Percentiles rank a stretch among this genome's conserved stretches.
Conservation (phyloP, 352 stramenopile genomes). For the Globisporangium spinosum region DNA sequence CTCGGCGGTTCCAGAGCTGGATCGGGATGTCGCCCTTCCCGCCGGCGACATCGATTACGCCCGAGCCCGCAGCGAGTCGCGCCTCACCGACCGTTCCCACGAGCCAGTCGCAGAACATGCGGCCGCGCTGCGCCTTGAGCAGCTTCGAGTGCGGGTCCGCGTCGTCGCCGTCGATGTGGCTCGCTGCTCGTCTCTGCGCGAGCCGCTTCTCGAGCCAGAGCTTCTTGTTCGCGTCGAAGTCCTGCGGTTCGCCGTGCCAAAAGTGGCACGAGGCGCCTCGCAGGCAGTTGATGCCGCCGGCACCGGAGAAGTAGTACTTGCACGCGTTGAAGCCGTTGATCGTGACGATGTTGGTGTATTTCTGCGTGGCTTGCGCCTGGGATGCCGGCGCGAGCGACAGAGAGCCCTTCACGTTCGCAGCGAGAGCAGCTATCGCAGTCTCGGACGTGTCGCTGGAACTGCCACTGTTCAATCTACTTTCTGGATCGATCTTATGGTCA, state of each 20-base stretch:
- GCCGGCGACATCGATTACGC: conserved; percentile 86
- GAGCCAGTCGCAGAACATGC: conserved; percentile 83
- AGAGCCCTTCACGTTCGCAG: conserved; percentile 34
- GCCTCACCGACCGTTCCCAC: conserved; percentile 51
- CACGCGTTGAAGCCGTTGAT: conserved; percentile 77
- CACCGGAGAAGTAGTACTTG: conserved; percentile 85
- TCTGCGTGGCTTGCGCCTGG: conserved; percentile 38
- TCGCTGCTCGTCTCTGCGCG: conserved; percentile 49
- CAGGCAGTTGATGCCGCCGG: conserved; percentile 51
- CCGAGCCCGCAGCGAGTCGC: conserved; percentile 40
- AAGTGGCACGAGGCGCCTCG: conserved; percentile 76
- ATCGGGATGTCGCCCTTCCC: conserved; percentile 87
- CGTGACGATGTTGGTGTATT: conserved; percentile 85
- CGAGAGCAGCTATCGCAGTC: not conserved
- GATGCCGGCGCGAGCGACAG: conserved; percentile 45
- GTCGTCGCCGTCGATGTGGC: conserved; percentile 53
- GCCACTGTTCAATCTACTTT: not conserved
- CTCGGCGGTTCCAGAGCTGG: conserved; percentile 74
- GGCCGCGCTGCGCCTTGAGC: conserved; percentile 66
- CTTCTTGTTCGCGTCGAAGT: conserved; percentile 63
- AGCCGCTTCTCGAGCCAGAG: conserved; percentile 67
- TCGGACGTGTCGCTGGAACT: not conserved
- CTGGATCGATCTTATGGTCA: conserved; percentile 34
- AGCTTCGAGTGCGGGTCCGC: conserved; percentile 63
- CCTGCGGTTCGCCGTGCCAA: conserved; percentile 58